These are phyloP conservation scores for Deinandra increscens DNA, from an alignment of 129 eudicot genomes.

Conservation along the genomic window DNA sequence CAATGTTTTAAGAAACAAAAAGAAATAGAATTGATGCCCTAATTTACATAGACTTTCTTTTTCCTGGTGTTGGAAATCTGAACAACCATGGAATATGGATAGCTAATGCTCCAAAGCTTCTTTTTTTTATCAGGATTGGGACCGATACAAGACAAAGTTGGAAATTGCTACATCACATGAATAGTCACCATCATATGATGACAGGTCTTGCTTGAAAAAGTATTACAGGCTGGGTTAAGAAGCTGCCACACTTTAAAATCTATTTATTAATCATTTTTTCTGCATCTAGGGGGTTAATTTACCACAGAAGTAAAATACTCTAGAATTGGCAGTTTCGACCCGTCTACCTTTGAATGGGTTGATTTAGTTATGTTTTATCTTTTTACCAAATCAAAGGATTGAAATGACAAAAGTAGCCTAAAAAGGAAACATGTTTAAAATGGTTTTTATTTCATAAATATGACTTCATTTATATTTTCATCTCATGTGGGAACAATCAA, in stretches of 20 bases:
- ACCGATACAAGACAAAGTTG: slow-evolving; percentile 10
- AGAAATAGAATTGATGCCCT: too few species aligned
- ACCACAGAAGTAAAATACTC: not conserved
- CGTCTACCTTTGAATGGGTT: not conserved
- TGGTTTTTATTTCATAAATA: not conserved
- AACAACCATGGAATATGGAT: slow-evolving; percentile 19
- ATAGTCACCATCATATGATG: not conserved
- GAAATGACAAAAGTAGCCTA: not conserved
- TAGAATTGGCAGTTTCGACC: not conserved
- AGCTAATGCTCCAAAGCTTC: slow-evolving; percentile 10
- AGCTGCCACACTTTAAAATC: slow-evolving; percentile 24
- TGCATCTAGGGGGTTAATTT: not conserved
- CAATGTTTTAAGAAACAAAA: too few species aligned
- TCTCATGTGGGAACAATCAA: too few species aligned
- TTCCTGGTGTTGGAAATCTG: slow-evolving; percentile 10
- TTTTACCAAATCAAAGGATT: not conserved
- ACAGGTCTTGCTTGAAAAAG: slow-evolving; percentile 22
- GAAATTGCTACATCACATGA: slow-evolving; percentile 9
- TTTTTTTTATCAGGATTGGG: slow-evolving; percentile 1
- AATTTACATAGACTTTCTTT: too few species aligned
- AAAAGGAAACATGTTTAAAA: not conserved
- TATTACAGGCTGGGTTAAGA: slow-evolving; percentile 20
- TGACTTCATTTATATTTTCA: too few species aligned
- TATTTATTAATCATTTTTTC: slow-evolving; percentile 11
- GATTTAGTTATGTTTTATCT: not conserved